Evolutionary conservation across 192 early-diverging fungal genomes (phyloP).

Genomic region (Rhizophagus clarus): DNA sequence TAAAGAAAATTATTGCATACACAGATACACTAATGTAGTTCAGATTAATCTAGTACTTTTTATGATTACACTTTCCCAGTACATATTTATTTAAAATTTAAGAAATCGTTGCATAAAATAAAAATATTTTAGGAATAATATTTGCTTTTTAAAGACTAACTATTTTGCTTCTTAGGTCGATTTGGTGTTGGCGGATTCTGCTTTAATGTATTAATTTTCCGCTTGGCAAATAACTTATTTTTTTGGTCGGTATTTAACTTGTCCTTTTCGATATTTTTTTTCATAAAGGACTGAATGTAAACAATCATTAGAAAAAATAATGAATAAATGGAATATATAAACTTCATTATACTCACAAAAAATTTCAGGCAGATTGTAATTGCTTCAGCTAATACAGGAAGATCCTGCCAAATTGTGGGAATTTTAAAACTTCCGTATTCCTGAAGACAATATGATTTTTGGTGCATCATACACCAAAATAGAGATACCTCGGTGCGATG

Average conservation of each 20-base stretch:
- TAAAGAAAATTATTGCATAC: no score
- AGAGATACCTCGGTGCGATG: not conserved
- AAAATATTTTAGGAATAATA: no score
- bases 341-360: not conserved
- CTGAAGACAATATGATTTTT: not conserved
- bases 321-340: not conserved
- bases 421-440: not conserved
- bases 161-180: conserved; percentile 25
- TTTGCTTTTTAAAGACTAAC: no score
- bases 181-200: conserved; percentile 22
- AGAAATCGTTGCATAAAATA: no score
- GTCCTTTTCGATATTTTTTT: conserved; percentile 24
- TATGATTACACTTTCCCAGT: no score
- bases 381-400: not conserved
- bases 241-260: conserved; percentile 24
- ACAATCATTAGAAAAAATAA: not conserved
- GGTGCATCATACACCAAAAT: not conserved
- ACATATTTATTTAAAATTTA: no score
- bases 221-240: conserved; percentile 28
- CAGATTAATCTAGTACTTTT: no score
- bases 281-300: conserved; percentile 28
- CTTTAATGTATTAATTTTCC: conserved; percentile 16
- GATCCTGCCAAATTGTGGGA: not conserved
- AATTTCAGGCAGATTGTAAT: not conserved
- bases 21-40: no score